phyloP scores from a whole-genome alignment of 2,329 filamentous ascomycete species.

The Pseudocercospora musae region DNA sequence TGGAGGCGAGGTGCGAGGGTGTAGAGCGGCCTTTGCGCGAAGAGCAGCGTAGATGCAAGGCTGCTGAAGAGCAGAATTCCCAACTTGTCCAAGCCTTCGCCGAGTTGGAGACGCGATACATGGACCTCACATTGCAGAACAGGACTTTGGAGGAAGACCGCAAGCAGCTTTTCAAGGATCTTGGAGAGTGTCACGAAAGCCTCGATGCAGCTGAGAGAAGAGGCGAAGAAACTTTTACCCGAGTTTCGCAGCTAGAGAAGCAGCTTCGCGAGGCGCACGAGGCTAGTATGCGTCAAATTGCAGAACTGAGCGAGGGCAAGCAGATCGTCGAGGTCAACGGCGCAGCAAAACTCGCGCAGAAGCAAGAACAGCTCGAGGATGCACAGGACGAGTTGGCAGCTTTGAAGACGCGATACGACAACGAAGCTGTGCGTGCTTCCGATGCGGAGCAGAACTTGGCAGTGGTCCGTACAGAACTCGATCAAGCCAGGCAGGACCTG shows the following conservation, averaged over 20 bases:
- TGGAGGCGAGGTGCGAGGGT: conserved; percentile 55
- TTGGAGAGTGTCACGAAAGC: conserved; percentile 41
- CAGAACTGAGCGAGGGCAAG: conserved; percentile 39
- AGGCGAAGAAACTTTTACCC: conserved; percentile 10
- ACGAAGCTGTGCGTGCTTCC: conserved; percentile 9
- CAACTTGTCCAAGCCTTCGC: conserved; percentile 36
- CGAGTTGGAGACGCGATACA: conserved; percentile 38
- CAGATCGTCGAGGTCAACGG: conserved; percentile 47
- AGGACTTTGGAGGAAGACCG: conserved; percentile 43
- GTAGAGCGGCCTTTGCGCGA: conserved; percentile 53
- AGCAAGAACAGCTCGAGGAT: conserved; percentile 46
- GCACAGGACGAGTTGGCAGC: conserved; percentile 36
- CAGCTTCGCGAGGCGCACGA: conserved; percentile 27
- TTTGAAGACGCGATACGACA: conserved; percentile 14
- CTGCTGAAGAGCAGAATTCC: conserved; percentile 37
- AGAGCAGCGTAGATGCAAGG: conserved; percentile 40
- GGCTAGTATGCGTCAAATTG: conserved; percentile 35
- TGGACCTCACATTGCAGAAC: conserved; percentile 37
- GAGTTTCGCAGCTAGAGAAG: conserved; percentile 39
- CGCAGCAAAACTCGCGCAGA: conserved; percentile 42
- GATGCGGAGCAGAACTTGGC: conserved; percentile 11
- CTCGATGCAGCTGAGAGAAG: conserved; percentile 40
- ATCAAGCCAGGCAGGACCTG: conserved; percentile 9
- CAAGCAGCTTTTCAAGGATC: conserved; percentile 36
- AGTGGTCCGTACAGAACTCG: conserved; percentile 10